A percentile compares a stretch with the other conserved stretches of the same genome.
Conservation (phyloP, 75 land plant genomes). For the Pinus tabuliformis region DNA sequence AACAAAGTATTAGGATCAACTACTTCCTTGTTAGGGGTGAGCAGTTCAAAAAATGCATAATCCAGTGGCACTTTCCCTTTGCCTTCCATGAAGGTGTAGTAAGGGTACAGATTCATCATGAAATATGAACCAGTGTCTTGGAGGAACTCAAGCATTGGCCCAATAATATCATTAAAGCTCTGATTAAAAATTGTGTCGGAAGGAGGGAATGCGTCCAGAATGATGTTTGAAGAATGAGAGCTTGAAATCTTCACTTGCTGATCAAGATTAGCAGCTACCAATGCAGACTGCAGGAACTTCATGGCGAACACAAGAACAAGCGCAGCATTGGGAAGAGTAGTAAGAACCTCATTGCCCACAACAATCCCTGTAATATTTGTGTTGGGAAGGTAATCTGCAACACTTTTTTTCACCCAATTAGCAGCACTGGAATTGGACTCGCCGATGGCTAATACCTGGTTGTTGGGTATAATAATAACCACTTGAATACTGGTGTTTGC, state of each 20-base stretch:
- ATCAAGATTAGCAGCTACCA: constrained; percentile 56
- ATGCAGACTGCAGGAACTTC: constrained; percentile 62
- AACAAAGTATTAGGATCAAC: constrained; percentile 60
- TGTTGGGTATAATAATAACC: constrained; percentile 48
- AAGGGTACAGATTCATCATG: constrained; percentile 80
- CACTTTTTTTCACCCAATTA: constrained; percentile 61
- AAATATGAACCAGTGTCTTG: constrained; percentile 54
- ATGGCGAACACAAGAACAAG: constrained; percentile 46
- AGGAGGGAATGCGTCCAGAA: constrained; percentile 56
- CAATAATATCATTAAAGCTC: constrained; percentile 39
- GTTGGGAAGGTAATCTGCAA: constrained; percentile 46
- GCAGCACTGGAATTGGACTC: constrained; percentile 51
- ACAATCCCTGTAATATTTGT: constrained; percentile 76
- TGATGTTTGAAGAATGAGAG: constrained; percentile 48
- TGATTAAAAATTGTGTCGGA: constrained; percentile 64
- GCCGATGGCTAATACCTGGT: constrained; percentile 54
- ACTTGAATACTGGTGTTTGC: constrained; percentile 57
- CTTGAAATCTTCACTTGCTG: constrained; percentile 55
- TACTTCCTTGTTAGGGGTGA: constrained; percentile 38
- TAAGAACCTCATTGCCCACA: constrained; percentile 70
- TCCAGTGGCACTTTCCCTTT: constrained; percentile 55
- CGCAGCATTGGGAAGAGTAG: constrained; percentile 51
- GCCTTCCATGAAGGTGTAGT: constrained; percentile 44
- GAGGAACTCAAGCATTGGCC: constrained; percentile 69
- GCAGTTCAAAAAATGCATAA: constrained; percentile 66